These are phyloP conservation scores for Tylopilus sp. DNA, from an alignment of 768 basidiomycete genomes.

Conservation along the genomic window DNA sequence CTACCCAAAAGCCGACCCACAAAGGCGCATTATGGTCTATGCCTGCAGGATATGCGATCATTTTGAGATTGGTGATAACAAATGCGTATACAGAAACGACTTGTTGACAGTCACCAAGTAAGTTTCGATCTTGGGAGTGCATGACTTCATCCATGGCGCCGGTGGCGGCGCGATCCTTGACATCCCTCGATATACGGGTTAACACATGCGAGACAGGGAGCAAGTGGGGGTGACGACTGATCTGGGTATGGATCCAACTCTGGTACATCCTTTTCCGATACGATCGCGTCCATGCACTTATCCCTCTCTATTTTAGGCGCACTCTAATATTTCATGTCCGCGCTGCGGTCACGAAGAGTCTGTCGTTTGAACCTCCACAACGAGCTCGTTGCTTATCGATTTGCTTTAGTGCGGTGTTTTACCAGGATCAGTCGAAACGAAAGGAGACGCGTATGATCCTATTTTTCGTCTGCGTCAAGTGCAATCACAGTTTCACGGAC, in stretches of 20 bases:
- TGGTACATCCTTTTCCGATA: constrained; percentile 45
- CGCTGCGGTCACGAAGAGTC: constrained; percentile 81
- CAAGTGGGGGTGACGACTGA: constrained; percentile 90
- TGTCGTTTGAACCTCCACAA: constrained; percentile 28
- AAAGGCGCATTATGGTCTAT: constrained; percentile 83
- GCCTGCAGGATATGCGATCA: constrained; percentile 88
- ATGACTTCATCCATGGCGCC: background rate
- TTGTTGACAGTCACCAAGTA: constrained; percentile 91
- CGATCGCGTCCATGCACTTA: background rate
- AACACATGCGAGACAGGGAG: constrained; percentile 53
- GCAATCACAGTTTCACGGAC: constrained; percentile 73
- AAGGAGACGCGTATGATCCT: constrained; percentile 94
- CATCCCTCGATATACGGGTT: background rate
- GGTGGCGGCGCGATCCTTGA: constrained; percentile 12
- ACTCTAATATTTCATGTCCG: constrained; percentile 82
- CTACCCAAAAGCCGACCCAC: constrained; percentile 88
- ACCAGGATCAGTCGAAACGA: constrained; percentile 96
- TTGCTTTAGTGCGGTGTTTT: constrained; percentile 77
- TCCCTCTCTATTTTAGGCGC: constrained; percentile 49
- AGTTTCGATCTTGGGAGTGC: constrained; percentile 17
- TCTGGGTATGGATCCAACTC: constrained; percentile 83
- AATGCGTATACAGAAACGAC: constrained; percentile 92
- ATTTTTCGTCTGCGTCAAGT: constrained; percentile 86
- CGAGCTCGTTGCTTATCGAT: constrained; percentile 1
- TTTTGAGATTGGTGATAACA: constrained; percentile 81